These are phyloP conservation scores for Atalantia buxifolia DNA, from an alignment of 345 rosid genomes.

Conservation along the genomic window DNA sequence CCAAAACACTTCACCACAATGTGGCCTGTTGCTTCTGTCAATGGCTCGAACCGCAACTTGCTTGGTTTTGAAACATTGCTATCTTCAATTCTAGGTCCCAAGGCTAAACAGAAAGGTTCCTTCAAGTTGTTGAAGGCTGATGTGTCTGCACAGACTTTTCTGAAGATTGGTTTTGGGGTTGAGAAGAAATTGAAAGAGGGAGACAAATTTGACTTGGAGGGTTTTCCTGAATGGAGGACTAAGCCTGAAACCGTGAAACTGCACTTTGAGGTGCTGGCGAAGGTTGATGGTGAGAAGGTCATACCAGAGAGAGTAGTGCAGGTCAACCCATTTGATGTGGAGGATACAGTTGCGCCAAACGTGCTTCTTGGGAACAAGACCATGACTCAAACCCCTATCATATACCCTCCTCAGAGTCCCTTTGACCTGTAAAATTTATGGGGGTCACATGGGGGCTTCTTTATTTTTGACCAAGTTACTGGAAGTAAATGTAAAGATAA, in stretches of 20 bases:
- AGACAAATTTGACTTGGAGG: slow-evolving; percentile 32
- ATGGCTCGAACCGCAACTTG: slow-evolving; percentile 71
- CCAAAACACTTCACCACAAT: slow-evolving; percentile 70
- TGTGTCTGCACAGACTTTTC: slow-evolving; percentile 72
- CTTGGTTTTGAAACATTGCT: slow-evolving; percentile 73
- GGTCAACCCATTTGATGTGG: slow-evolving; percentile 56
- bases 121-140: slow-evolving; percentile 76
- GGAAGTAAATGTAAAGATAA: slow-evolving; percentile 7
- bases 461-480: slow-evolving; percentile 3
- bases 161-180: slow-evolving; percentile 82
- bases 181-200: slow-evolving; percentile 75
- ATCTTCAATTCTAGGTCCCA: slow-evolving; percentile 74
- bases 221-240: slow-evolving; percentile 73
- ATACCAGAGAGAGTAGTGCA: slow-evolving; percentile 67
- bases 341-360: slow-evolving; percentile 57
- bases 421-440: slow-evolving; percentile 48
- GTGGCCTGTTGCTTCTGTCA: slow-evolving; percentile 89
- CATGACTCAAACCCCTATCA: slow-evolving; percentile 49
- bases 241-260: slow-evolving; percentile 65
- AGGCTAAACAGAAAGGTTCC: slow-evolving; percentile 61
- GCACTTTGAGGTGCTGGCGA: slow-evolving; percentile 91
- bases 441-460: neutral
- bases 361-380: slow-evolving; percentile 51
- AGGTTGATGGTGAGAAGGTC: slow-evolving; percentile 74
- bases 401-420: slow-evolving; percentile 60